Base-by-base conservation (phyloP, 345 rosid genomes). In the Brassica juncea region DNA sequence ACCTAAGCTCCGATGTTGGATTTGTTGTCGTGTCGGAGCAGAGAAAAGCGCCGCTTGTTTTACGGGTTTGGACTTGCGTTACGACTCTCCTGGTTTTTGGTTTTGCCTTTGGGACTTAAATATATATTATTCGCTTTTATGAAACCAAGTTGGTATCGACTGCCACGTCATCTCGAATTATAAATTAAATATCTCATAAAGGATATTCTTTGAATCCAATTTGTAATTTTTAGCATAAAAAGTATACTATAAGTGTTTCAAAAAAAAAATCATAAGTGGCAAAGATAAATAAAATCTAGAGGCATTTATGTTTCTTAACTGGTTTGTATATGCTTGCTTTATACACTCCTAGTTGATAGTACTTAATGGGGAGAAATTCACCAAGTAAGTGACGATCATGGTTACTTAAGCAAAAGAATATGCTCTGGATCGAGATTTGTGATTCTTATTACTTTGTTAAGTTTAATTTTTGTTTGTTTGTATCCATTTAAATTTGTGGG, bases 1-100 rank as follows among this genome's bases (percentile, higher is more conserved):
- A 78, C 81, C 81, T 65, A 4, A 71, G 61, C 49, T 52, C 37
- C 62, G 67, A 72, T 9, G 15, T 5, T 65, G 60, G 60, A 12
- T 71, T 65, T 39, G 77, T 55, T 71, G 71, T 77, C 58, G 70
- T 63, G 76, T 77, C 71, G 44, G 76, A 70, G 71, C 71, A 52
- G 15, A 9, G 47, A 39, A 39, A 39, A 8, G 54, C 54, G 54
- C 54, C 54, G 15, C 54, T 47, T 47, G 54, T 47, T 47, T 47
- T 47, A 9, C 4, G 14, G 14, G 49, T 9, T 42, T 42, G 15
- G 54, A 44, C 52, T 44, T 44, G 52, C 12, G 52, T 11, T n/a
- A 44, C 12, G 52, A 4, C 49, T 35, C 47, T 44, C 52, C 42
- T 37, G 42, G 42, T 37, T 37, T 8, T 37, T 7, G 37, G 4